A percentile compares a stretch with the other conserved stretches of the same genome.
These are phyloP conservation scores for Trichophyton mentagrophytes DNA, from an alignment of 2,329 filamentous ascomycete species.

Conservation along the genomic window DNA sequence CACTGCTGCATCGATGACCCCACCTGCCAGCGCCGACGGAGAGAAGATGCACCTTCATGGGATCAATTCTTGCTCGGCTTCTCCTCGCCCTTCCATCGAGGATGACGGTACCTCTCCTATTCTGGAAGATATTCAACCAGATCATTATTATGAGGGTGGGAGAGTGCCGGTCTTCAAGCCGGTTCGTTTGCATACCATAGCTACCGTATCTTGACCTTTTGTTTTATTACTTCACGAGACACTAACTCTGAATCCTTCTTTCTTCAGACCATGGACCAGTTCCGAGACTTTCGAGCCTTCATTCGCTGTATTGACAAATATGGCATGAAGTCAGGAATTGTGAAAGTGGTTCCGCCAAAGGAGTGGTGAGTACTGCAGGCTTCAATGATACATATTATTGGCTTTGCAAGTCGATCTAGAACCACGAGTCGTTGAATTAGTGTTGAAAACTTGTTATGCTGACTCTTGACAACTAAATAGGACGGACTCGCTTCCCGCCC, in stretches of 20 bases:
- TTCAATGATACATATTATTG: background rate
- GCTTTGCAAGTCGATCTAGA: background rate
- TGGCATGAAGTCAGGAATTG: conserved; percentile 93
- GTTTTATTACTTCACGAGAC: background rate
- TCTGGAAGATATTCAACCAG: conserved; percentile 63
- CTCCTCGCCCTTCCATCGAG: conserved; percentile 25
- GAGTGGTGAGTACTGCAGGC: conserved; percentile 59
- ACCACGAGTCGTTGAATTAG: background rate
- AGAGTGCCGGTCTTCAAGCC: conserved; percentile 90
- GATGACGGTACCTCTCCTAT: conserved; percentile 17
- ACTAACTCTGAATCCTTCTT: conserved; percentile 5
- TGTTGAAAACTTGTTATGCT: background rate
- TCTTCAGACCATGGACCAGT: conserved; percentile 69
- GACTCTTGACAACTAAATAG: conserved; percentile 25
- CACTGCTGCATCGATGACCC: conserved; percentile 29
- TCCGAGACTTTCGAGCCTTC: conserved; percentile 83
- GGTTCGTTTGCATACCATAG: conserved; percentile 35
- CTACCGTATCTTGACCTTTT: background rate
- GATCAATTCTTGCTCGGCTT: conserved; percentile 10
- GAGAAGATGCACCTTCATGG: conserved; percentile 29
- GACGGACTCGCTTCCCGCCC: conserved; percentile 57
- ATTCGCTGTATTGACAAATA: conserved; percentile 83
- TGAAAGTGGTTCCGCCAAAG: conserved; percentile 84
- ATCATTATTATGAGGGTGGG: conserved; percentile 72
- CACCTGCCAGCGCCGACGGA: conserved; percentile 32